These are phyloP conservation scores for Ustilago bromivora DNA, from an alignment of 1,284 basidiomycete genomes.

Conservation along the genomic window DNA sequence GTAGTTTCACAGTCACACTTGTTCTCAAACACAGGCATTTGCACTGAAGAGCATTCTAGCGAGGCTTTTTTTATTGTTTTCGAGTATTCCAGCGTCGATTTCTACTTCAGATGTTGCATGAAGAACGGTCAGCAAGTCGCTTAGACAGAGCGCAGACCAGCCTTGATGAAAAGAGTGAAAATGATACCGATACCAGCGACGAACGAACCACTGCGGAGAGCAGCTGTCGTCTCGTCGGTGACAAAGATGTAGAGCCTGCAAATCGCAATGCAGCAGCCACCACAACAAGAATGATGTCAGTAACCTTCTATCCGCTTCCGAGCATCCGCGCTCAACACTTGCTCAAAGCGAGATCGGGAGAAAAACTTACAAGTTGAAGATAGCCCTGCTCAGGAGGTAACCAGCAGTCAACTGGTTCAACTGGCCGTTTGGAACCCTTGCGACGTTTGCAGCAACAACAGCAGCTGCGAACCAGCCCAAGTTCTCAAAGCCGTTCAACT, in stretches of 20 bases:
- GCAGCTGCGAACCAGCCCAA: slow-evolving; percentile 40
- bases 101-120: neutral
- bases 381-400: slow-evolving; percentile 49
- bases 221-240: slow-evolving; percentile 22
- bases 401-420: slow-evolving; percentile 52
- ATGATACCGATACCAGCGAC: slow-evolving; percentile 46
- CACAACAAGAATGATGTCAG: neutral
- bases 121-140: neutral
- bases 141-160: slow-evolving; percentile 30
- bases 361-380: slow-evolving; percentile 53
- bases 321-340: neutral
- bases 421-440: slow-evolving; percentile 48
- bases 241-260: slow-evolving; percentile 43
- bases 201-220: slow-evolving; percentile 30
- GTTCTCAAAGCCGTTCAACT: slow-evolving; percentile 45
- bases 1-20: neutral
- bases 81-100: no score
- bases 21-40: neutral
- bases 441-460: slow-evolving; percentile 57
- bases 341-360: neutral
- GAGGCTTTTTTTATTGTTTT: no score
- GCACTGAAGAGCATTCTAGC: neutral
- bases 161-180: slow-evolving; percentile 51
- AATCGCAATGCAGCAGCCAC: neutral
- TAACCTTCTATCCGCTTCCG: neutral